These are phyloP conservation scores for Podospora pseudoanserina DNA, from an alignment of 495 filamentous ascomycete genomes.

Conservation along the genomic window DNA sequence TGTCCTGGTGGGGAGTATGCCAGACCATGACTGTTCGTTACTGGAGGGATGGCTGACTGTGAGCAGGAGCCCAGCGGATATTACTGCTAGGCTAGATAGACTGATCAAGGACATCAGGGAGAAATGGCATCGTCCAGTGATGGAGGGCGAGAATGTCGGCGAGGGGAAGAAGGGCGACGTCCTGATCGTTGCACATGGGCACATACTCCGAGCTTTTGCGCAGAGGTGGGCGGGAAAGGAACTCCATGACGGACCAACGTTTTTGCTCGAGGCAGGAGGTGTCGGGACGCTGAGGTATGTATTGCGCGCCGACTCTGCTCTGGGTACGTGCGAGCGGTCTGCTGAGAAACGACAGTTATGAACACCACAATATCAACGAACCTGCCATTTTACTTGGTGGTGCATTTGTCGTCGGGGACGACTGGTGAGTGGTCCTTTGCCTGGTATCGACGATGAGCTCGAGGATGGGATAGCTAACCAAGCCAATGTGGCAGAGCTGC, in stretches of 20 bases:
- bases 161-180: conserved; percentile 47
- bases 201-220: conserved; percentile 83
- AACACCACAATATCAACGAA: conserved; percentile 62
- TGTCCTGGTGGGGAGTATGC: conserved; percentile 64
- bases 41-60: background rate
- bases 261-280: conserved; percentile 79
- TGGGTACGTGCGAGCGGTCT: conserved; percentile 12
- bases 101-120: conserved; percentile 69
- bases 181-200: conserved; percentile 72
- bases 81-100: conserved; percentile 65
- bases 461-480: background rate
- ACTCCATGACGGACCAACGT: conserved; percentile 59
- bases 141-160: conserved; percentile 37
- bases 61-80: conserved; percentile 54
- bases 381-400: conserved; percentile 68
- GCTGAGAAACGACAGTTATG: conserved; percentile 47
- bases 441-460: background rate
- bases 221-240: conserved; percentile 79
- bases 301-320: background rate
- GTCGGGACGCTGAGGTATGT: conserved; percentile 72
- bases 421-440: conserved; percentile 11
- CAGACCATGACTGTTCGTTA: background rate
- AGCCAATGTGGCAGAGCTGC: background rate
- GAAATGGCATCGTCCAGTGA: conserved; percentile 52
- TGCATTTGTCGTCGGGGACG: conserved; percentile 57